These are phyloP conservation scores for Entonaema liquescens DNA, from an alignment of 495 filamentous ascomycete species.

Conservation along the genomic window DNA sequence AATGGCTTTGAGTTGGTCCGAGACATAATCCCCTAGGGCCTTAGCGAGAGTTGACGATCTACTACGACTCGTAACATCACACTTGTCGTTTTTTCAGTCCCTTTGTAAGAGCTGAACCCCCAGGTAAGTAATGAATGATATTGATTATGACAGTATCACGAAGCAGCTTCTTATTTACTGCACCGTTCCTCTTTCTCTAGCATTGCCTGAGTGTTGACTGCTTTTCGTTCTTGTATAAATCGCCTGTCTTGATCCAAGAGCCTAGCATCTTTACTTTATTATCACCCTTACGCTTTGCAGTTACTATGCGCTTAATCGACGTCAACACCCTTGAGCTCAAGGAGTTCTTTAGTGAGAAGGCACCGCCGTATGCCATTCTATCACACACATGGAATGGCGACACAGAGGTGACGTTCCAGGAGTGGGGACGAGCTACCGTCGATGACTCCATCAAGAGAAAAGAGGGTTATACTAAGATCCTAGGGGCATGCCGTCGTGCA, in stretches of 20 bases:
- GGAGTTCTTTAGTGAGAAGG: constrained; percentile 44
- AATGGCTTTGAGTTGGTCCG: neutral
- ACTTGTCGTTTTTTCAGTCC: neutral
- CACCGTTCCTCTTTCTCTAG: neutral
- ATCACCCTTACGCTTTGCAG: neutral
- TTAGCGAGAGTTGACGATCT: neutral
- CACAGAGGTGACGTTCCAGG: constrained; percentile 54
- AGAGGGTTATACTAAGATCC: constrained; percentile 43
- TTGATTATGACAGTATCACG: neutral
- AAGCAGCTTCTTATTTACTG: neutral
- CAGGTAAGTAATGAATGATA: constrained; percentile 5
- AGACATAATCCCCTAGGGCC: neutral
- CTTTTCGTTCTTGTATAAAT: too few relatives aligned
- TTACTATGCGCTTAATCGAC: constrained; percentile 56
- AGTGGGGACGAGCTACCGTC: constrained; percentile 30
- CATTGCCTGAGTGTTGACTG: neutral
- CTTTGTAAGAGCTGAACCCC: neutral
- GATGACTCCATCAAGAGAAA: constrained; percentile 21
- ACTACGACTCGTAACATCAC: neutral
- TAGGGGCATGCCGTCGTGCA: constrained; percentile 36
- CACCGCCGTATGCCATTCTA: constrained; percentile 54
- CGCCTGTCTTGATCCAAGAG: neutral
- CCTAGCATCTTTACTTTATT: neutral
- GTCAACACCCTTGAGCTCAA: constrained; percentile 49
- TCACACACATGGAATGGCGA: constrained; percentile 55